A percentile compares a stretch with the other conserved stretches of the same genome.
Evolutionary conservation across 2,329 filamentous ascomycete species (phyloP).

Genomic region (Erysiphe pulchra): DNA sequence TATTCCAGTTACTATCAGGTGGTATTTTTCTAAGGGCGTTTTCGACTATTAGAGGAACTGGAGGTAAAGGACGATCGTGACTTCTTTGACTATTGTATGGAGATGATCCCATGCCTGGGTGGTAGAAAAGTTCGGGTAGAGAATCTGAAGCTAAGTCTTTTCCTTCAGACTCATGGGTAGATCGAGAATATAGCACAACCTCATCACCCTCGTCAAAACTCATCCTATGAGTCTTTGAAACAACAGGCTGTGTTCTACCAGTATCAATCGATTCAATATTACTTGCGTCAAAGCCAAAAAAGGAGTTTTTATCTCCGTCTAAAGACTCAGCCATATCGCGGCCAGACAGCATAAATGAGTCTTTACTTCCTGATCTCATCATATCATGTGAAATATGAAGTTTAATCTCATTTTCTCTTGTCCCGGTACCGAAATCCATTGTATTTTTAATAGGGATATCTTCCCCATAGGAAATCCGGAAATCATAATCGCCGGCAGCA

Average conservation of each 20-base stretch:
- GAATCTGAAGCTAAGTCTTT: constrained; percentile 46
- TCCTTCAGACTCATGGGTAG: constrained; percentile 21
- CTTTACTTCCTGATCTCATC: background rate
- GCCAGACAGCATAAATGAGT: background rate
- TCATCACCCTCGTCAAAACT: constrained; percentile 84
- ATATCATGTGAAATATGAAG: background rate
- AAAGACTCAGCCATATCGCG: background rate
- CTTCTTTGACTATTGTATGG: constrained; percentile 20
- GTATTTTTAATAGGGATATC: constrained; percentile 12
- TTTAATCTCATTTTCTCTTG: background rate
- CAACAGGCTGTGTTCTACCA: background rate
- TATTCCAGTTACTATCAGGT: constrained; percentile 2
- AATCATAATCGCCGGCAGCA: constrained; percentile 46
- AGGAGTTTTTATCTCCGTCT: constrained; percentile 9
- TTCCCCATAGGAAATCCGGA: constrained; percentile 32
- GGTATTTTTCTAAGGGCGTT: constrained; percentile 8
- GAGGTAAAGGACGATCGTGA: constrained; percentile 28
- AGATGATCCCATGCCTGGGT: constrained; percentile 46
- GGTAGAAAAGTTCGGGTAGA: constrained; percentile 79
- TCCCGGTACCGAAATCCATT: constrained; percentile 11
- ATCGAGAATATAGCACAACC: constrained; percentile 25
- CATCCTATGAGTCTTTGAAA: constrained; percentile 41
- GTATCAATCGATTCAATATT: background rate
- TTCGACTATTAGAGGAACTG: constrained; percentile 26
- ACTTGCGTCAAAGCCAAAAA: constrained; percentile 19